Percentiles rank a stretch among this genome's conserved stretches.
phyloP scores from a whole-genome alignment of 805 yeast species.

The Maudiozyma saulgeensis region DNA sequence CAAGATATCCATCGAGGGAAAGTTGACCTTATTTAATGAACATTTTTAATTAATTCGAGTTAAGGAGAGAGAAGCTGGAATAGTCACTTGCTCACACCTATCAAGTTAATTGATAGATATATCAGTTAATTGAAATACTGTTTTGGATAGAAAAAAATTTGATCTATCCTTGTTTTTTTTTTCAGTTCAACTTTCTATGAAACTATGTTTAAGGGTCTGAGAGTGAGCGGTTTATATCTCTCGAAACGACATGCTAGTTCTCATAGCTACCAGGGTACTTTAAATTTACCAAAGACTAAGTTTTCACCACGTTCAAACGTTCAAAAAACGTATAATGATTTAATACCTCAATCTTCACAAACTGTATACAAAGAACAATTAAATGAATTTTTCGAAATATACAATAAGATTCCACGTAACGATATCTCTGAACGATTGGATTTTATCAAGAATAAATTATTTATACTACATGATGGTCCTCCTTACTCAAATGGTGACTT shows the following conservation, averaged over 20 bases:
- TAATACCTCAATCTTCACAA: slow-evolving; percentile 45
- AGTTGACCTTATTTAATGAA: too few species aligned
- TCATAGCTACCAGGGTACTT: slow-evolving; percentile 40
- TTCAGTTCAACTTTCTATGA: too few species aligned
- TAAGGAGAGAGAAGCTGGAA: too few species aligned
- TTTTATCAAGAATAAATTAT: slow-evolving; percentile 34
- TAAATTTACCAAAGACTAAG: slow-evolving; percentile 56
- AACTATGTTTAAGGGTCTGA: neutral
- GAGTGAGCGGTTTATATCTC: neutral
- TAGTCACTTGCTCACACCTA: too few species aligned
- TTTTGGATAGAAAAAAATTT: too few species aligned
- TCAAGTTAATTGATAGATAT: too few species aligned
- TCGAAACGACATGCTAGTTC: neutral
- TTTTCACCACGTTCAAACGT: slow-evolving; percentile 55
- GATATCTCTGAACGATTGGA: slow-evolving; percentile 15
- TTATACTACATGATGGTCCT: slow-evolving; percentile 90
- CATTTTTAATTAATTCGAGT: too few species aligned
- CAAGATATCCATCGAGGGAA: too few species aligned
- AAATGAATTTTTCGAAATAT: slow-evolving; percentile 11
- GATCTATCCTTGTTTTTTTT: too few species aligned
- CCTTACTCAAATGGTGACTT: slow-evolving; percentile 96
- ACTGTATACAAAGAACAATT: slow-evolving; percentile 60
- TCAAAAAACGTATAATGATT: slow-evolving; percentile 33
- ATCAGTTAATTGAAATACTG: too few species aligned
- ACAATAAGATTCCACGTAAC: slow-evolving; percentile 5